Conservation (phyloP, 371 early-diverging fungal genomes). For the Gilbertella persicaria region DNA sequence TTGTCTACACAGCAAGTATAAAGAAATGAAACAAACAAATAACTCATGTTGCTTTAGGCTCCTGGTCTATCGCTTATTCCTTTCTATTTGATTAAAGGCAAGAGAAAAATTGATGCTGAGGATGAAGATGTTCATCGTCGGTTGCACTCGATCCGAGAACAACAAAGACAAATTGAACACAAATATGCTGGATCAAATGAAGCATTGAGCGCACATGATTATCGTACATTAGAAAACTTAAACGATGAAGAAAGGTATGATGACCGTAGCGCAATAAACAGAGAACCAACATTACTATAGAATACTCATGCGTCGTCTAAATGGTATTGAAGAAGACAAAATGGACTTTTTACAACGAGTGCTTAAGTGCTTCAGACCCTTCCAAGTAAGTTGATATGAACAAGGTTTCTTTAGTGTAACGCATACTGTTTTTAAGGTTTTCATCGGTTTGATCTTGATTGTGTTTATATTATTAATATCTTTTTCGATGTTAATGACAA, state of each 20-base stretch:
- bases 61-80: constrained; percentile 48
- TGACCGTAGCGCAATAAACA: not conserved
- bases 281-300: constrained; percentile 6
- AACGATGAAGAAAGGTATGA: constrained; percentile 43
- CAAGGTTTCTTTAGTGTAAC: constrained; percentile 9
- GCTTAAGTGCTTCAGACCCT: constrained; percentile 22
- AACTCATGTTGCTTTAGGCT: no score
- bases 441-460: constrained; percentile 36
- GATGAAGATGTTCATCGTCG: constrained; percentile 23
- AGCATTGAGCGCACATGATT: constrained; percentile 34
- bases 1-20: constrained; percentile 51
- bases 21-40: not conserved
- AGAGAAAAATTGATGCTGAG: constrained; percentile 26
- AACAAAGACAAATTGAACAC: constrained; percentile 31
- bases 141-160: constrained; percentile 29
- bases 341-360: constrained; percentile 14
- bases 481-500: constrained; percentile 46
- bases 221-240: constrained; percentile 36
- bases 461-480: constrained; percentile 33
- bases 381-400: constrained; percentile 19
- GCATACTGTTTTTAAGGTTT: constrained; percentile 21
- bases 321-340: constrained; percentile 27
- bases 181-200: constrained; percentile 29
- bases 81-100: constrained; percentile 33
- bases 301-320: constrained; percentile 27